A percentile compares a stretch with the other conserved stretches of the same genome.
phyloP scores from a whole-genome alignment of 208 protist genomes.

The Naegleria fowleri region DNA sequence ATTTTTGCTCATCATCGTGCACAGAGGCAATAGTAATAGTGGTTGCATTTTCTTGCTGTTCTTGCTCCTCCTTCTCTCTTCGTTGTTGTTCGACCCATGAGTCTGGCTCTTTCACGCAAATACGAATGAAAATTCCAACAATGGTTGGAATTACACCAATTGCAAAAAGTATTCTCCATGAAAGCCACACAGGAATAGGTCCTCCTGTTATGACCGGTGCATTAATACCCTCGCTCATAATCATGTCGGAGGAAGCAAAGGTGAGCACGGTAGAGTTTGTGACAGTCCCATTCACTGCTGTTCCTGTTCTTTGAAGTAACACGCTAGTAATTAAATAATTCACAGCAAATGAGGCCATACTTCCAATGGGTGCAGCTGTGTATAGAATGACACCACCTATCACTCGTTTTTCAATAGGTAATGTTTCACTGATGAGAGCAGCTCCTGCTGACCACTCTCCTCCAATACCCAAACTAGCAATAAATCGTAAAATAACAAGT shows the following conservation, averaged over 20 bases:
- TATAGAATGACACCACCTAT: neutral
- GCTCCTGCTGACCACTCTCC: neutral
- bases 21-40: neutral
- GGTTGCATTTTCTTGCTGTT: neutral
- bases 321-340: neutral
- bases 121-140: neutral
- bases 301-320: neutral
- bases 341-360: neutral
- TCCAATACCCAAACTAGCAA: neutral
- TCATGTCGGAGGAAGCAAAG: neutral
- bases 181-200: neutral
- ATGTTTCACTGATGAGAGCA: neutral
- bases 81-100: neutral
- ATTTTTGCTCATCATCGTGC: neutral
- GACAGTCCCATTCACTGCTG: neutral
- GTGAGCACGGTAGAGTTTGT: neutral
- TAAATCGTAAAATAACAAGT: neutral
- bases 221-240: neutral
- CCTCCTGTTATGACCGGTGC: neutral
- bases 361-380: neutral
- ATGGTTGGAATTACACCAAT: neutral
- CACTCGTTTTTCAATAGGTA: neutral
- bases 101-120: neutral
- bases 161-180: neutral
- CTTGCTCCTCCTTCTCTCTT: neutral